A percentile compares a stretch with the other conserved stretches of the same genome.
Evolutionary conservation across 345 rosid species (phyloP).

Genomic region (Salix udensis): DNA sequence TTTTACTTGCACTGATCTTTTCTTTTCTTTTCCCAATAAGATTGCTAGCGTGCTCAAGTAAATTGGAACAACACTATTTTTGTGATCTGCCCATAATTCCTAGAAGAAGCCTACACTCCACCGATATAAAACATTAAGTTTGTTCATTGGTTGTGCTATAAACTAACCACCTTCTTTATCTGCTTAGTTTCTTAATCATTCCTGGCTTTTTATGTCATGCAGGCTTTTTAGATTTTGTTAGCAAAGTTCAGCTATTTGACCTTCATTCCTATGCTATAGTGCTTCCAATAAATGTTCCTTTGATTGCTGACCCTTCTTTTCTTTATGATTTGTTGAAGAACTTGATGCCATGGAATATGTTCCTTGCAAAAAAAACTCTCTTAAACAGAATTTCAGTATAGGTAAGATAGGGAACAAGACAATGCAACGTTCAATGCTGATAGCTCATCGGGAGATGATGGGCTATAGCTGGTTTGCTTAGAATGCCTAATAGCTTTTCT

Average conservation of each 20-base stretch:
- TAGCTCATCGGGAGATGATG: slow-evolving; percentile 61
- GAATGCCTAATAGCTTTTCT: too few relatives aligned
- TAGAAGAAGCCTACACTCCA: not conserved
- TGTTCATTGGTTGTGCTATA: not conserved
- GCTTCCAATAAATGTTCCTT: not conserved
- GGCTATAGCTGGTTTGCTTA: too few relatives aligned
- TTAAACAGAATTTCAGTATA: slow-evolving; percentile 11
- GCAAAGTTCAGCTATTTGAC: not conserved
- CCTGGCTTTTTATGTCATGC: not conserved
- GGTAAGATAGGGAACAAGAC: slow-evolving; percentile 94
- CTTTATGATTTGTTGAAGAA: not conserved
- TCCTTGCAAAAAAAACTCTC: too few relatives aligned
- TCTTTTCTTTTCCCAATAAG: too few relatives aligned
- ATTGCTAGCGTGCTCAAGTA: too few relatives aligned
- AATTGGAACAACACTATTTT: too few relatives aligned
- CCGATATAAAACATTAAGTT: not conserved
- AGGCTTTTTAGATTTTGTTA: not conserved
- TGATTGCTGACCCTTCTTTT: not conserved
- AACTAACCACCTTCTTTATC: not conserved
- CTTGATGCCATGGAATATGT: not conserved
- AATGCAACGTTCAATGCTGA: slow-evolving; percentile 66
- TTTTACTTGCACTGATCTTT: too few relatives aligned
- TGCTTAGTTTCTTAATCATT: not conserved
- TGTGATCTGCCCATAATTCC: not conserved
- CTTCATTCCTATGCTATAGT: not conserved